Conservation (phyloP, 2,329 filamentous ascomycete genomes). For the Zalaria obscura region DNA sequence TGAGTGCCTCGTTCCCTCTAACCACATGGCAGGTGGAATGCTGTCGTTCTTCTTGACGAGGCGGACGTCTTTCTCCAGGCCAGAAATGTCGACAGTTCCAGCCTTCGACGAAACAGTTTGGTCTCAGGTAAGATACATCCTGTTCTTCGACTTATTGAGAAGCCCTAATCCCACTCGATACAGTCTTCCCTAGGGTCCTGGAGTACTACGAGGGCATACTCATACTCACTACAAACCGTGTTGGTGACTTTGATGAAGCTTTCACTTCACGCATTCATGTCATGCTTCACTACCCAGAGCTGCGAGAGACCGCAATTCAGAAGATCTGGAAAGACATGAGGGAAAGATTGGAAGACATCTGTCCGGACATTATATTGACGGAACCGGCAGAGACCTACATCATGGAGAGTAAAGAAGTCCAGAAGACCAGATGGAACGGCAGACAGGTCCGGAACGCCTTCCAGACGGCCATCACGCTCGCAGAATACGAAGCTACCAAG, state of each 20-base stretch:
- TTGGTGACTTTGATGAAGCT: conserved; percentile 21
- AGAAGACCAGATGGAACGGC: conserved; percentile 18
- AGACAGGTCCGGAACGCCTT: conserved; percentile 24
- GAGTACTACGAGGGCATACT: conserved; percentile 26
- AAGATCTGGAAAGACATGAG: conserved; percentile 4
- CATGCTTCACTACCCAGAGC: conserved; percentile 7
- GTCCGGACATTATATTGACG: too few relatives aligned
- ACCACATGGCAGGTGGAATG: conserved; percentile 11
- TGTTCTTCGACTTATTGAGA: too few relatives aligned
- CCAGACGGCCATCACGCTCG: conserved; percentile 20
- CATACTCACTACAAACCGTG: conserved; percentile 24
- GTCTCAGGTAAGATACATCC: conserved; percentile 2
- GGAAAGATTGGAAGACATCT: not conserved
- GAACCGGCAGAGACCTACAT: not conserved
- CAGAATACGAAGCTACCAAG: conserved; percentile 9
- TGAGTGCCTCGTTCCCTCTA: too few relatives aligned
- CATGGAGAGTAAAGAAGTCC: not conserved
- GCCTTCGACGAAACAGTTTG: conserved; percentile 12
- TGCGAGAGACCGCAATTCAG: conserved; percentile 1
- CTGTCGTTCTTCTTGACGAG: conserved; percentile 24
- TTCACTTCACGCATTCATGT: conserved; percentile 21
- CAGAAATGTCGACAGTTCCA: conserved; percentile 8
- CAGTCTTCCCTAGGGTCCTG: conserved; percentile 23
- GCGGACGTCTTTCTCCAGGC: conserved; percentile 22
- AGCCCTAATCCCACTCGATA: too few relatives aligned